Conservation (phyloP, 225 moss, liverwort and hornwort genomes). For the Polytrichum formosum region DNA sequence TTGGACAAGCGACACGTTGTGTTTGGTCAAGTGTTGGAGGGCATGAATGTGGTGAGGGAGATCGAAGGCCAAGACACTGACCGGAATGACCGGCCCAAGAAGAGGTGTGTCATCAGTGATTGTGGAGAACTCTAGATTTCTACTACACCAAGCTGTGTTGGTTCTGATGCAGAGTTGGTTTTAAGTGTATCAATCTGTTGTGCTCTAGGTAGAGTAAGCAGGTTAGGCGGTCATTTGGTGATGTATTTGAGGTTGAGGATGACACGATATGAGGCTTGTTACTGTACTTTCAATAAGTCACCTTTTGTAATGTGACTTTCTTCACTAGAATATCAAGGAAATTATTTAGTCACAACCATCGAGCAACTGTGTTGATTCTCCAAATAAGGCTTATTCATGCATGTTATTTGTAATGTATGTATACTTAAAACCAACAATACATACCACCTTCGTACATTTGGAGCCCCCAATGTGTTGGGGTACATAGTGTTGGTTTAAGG, state of each 20-base stretch:
- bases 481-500: no score
- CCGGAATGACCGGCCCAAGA: constrained; percentile 59
- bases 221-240: background rate
- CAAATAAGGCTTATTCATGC: no score
- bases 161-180: no score
- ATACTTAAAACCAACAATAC: no score
- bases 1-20: constrained; percentile 81
- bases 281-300: background rate
- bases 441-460: no score
- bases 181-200: background rate
- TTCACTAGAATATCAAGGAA: no score
- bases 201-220: background rate
- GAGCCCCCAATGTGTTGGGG: no score
- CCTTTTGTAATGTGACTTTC: background rate
- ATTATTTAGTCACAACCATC: no score
- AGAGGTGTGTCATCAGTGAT: constrained; percentile 54
- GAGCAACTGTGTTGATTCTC: no score
- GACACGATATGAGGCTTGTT: background rate
- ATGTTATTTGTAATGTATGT: no score
- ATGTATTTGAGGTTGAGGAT: background rate
- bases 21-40: constrained; percentile 89
- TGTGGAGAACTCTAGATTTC: constrained; percentile 59
- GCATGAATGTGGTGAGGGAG: constrained; percentile 61
- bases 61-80: constrained; percentile 74
- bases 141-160: background rate